phyloP scores from a whole-genome alignment of 306 rosid genomes.

The Oemleria cerasiformis region DNA sequence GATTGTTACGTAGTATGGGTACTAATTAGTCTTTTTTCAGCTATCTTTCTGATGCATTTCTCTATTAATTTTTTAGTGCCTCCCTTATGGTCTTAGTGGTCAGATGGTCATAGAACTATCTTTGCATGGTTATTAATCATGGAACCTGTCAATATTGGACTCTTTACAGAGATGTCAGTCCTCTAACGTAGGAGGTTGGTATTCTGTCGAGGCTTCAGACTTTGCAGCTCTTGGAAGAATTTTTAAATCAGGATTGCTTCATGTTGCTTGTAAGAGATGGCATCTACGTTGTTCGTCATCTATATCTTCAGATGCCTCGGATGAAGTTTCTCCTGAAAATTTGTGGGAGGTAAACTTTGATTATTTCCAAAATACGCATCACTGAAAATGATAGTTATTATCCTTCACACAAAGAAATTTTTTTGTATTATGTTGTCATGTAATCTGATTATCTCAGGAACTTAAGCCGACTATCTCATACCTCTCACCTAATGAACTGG shows the following conservation, averaged over 20 bases:
- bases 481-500: slow-evolving; percentile 74
- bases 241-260: slow-evolving; percentile 47
- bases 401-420: slow-evolving; percentile 21
- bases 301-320: slow-evolving; percentile 41
- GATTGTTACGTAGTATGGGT: slow-evolving; percentile 1
- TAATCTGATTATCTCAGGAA: slow-evolving; percentile 56
- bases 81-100: background rate
- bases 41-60: background rate
- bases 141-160: slow-evolving; percentile 22
- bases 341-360: slow-evolving; percentile 89
- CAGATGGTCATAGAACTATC: slow-evolving; percentile 11
- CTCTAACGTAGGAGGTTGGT: slow-evolving; percentile 44
- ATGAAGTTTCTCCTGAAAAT: slow-evolving; percentile 65
- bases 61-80: background rate
- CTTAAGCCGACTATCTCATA: slow-evolving; percentile 81
- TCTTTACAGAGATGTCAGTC: slow-evolving; percentile 61
- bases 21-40: background rate
- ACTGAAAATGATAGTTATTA: slow-evolving; percentile 20
- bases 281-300: slow-evolving; percentile 51
- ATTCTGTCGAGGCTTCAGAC: slow-evolving; percentile 46
- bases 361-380: slow-evolving; percentile 29
- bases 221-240: slow-evolving; percentile 43
- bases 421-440: slow-evolving; percentile 26
- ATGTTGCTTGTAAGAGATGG: slow-evolving; percentile 47
- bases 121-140: slow-evolving; percentile 16